Evolutionary conservation across 352 stramenopile genomes (phyloP).

Genomic region (Pythium utonaiense): DNA sequence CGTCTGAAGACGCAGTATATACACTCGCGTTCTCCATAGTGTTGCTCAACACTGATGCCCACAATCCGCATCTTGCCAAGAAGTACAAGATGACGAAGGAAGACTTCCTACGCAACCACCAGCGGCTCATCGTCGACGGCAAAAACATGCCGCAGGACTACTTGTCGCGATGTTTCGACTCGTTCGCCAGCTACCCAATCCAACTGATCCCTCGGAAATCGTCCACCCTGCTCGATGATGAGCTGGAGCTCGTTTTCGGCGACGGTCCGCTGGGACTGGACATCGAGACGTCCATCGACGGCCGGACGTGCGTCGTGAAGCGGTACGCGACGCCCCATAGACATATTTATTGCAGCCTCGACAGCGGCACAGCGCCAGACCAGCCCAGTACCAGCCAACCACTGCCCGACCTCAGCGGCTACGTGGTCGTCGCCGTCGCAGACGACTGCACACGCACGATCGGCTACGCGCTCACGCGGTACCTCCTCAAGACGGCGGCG

Average conservation of each 20-base stretch:
- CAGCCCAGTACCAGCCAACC: neutral
- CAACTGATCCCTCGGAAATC: slow-evolving; percentile 56
- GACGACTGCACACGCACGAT: slow-evolving; percentile 66
- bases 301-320: slow-evolving; percentile 62
- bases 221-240: slow-evolving; percentile 35
- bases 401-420: slow-evolving; percentile 33
- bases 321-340: slow-evolving; percentile 31
- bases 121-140: slow-evolving; percentile 39
- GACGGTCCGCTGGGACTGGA: slow-evolving; percentile 52
- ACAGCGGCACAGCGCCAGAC: slow-evolving; percentile 2
- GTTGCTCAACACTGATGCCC: slow-evolving; percentile 78
- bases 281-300: slow-evolving; percentile 79
- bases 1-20: slow-evolving; percentile 72
- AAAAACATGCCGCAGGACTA: slow-evolving; percentile 41
- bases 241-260: slow-evolving; percentile 67
- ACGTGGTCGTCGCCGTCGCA: slow-evolving; percentile 67
- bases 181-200: slow-evolving; percentile 56
- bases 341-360: slow-evolving; percentile 44
- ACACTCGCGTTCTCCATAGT: slow-evolving; percentile 74
- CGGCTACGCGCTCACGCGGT: slow-evolving; percentile 60
- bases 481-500: slow-evolving; percentile 63
- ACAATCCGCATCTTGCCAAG: slow-evolving; percentile 58
- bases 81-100: slow-evolving; percentile 73
- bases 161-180: slow-evolving; percentile 61
- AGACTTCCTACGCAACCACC: slow-evolving; percentile 76